Evolutionary conservation across 805 yeast genomes (phyloP), one percentile per base, ranked within the genome.

Genomic region (Starmera amethionina): DNA sequence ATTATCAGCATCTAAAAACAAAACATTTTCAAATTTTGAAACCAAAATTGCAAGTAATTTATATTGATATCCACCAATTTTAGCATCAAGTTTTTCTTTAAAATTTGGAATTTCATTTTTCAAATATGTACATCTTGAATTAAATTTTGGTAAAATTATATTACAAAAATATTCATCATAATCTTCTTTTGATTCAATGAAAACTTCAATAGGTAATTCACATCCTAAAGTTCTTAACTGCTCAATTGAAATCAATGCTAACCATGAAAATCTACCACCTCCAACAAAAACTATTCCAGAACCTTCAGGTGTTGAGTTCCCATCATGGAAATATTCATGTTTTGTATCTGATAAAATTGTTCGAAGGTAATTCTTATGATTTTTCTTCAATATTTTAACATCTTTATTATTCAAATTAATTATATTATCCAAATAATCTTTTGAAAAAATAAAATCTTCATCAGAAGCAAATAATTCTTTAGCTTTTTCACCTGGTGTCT

Each of bases 201-300:
- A 70, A 8, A 83, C 78, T 63, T 83, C 93, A 29, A 83, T 73
- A 0, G 94, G 93, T 22, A 77, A 56, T 8, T 59, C 59, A n/a
- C 77, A 72, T 9, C 86, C 84, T 9, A 72, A 56, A n/a, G 73
- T 67, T 46, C 89, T 63, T 35, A 83, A 57, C 47, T 78, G 72
- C 49, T 73, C 73, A 39, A 83, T 70, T 8, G 82, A 75, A 18
- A 80, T 63, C 32, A 82, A 59, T 13, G 85, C 71, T 43, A 79
- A 67, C 75, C 89, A 83, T 46, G 82, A 78, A 58, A 77, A 81
- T 46, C 72, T 73, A 4, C 85, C 85, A 34, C 93, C 93, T 16
- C 88, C 89, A 31, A 82, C 87, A 53, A 67, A 76, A 30, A 72
- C 90, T 25, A 77, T 68, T 2, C 84, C 84, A 28, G 68, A 65